phyloP scores from a whole-genome alignment of 371 early-diverging fungal genomes.

The Saksenaea oblongispora region DNA sequence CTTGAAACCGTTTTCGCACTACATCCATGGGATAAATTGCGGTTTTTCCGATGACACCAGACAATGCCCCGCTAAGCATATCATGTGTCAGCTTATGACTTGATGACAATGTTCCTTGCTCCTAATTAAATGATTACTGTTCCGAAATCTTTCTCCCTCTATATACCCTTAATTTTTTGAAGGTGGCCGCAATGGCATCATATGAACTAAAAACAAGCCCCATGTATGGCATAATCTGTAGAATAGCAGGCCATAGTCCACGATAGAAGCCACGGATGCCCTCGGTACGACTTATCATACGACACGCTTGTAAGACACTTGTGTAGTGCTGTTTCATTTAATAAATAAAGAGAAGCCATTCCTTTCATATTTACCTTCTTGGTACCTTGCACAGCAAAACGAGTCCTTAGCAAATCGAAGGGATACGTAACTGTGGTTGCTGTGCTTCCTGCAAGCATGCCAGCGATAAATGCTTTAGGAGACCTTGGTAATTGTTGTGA shows the following conservation, averaged over 20 bases:
- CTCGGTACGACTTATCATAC: conserved; percentile 66
- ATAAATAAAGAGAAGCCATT: neutral
- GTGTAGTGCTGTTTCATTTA: conserved; percentile 51
- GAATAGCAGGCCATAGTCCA: conserved; percentile 79
- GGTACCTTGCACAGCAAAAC: conserved; percentile 84
- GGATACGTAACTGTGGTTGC: conserved; percentile 91
- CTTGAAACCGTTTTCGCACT: conserved; percentile 75
- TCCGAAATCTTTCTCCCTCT: neutral
- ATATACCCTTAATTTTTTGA: conserved; percentile 40
- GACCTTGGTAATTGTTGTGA: conserved; percentile 30
- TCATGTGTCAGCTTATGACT: conserved; percentile 56
- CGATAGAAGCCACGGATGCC: conserved; percentile 86
- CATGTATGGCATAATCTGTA: conserved; percentile 95
- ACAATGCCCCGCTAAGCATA: conserved; percentile 78
- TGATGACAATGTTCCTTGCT: conserved; percentile 21
- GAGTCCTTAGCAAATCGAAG: conserved; percentile 90
- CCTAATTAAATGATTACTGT: conserved; percentile 16
- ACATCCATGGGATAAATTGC: conserved; percentile 92
- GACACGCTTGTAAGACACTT: conserved; percentile 63
- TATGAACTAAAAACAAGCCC: conserved; percentile 81
- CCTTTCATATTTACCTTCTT: conserved; percentile 36
- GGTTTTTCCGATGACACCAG: conserved; percentile 83
- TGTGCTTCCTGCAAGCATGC: conserved; percentile 74
- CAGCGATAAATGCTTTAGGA: conserved; percentile 61
- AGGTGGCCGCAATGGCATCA: conserved; percentile 56